Percentiles rank a stretch among this genome's conserved stretches.
Evolutionary conservation across 2,329 filamentous ascomycete species (phyloP).

Genomic region (Epichloe sylvatica): DNA sequence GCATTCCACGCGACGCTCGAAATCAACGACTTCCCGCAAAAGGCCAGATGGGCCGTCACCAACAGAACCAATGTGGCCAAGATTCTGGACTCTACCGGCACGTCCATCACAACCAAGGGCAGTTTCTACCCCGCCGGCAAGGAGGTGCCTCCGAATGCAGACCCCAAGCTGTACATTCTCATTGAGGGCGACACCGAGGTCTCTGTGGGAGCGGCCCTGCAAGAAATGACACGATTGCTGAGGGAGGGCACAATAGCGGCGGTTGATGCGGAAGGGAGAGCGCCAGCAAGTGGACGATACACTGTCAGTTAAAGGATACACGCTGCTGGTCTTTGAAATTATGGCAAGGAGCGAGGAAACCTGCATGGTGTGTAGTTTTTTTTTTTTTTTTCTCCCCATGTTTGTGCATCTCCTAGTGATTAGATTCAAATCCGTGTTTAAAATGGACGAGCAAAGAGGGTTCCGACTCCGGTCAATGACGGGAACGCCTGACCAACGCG

Average conservation of each 20-base stretch:
- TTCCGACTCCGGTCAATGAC: too few species aligned
- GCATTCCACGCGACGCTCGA: conserved; percentile 94
- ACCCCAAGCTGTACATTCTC: conserved; percentile 93
- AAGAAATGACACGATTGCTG: conserved; percentile 73
- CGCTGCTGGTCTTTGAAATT: neutral
- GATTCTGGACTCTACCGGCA: conserved; percentile 87
- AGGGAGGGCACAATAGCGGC: conserved; percentile 85
- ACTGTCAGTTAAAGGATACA: conserved; percentile 51
- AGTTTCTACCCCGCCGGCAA: conserved; percentile 77
- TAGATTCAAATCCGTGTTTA: too few species aligned
- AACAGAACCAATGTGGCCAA: conserved; percentile 98
- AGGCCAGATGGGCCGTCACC: conserved; percentile 95
- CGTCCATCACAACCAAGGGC: conserved; percentile 94
- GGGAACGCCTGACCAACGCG: too few species aligned
- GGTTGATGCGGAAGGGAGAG: conserved; percentile 70
- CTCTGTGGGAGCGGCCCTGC: conserved; percentile 78
- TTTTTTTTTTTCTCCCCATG: too few species aligned
- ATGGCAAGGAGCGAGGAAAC: too few species aligned
- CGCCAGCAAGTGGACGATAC: conserved; percentile 69
- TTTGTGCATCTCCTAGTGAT: too few species aligned
- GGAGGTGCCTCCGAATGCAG: conserved; percentile 56
- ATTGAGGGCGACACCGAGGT: conserved; percentile 96
- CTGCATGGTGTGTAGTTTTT: too few species aligned
- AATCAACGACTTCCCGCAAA: conserved; percentile 99
- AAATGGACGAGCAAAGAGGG: too few species aligned